Evolutionary conservation across 768 basidiomycete species (phyloP), one percentile per base, ranked within the genome.

Genomic region (Hypholoma sublateritium): DNA sequence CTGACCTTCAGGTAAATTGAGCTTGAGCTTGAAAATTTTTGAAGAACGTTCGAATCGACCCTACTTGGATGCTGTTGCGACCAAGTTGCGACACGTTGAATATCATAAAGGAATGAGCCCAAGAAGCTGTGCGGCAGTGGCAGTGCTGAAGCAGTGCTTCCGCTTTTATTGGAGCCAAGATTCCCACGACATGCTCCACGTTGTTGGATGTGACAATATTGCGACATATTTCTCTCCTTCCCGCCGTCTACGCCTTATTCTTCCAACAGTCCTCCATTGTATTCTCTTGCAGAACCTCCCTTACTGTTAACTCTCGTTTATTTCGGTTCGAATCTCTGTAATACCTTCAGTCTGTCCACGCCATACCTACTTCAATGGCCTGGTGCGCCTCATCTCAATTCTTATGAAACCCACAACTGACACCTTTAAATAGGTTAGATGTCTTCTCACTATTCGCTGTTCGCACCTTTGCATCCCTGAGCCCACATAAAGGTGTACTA

Each of bases 401-500:
- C 19, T 9, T 25, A 32, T 19, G 39, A 12, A 43, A 42, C 25
- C 25, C n/a, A 53, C 21, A 28, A 25, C 43, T 53, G 12, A 53
- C 53, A 3, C 28, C 34, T 37, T n/a, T 35, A 46, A 53, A 45
- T 53, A 80, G 80, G 76, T 42, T 74, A 47, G 80, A 82, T 61
- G 42, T 80, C 24, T 51, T 80, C 55, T 73, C 77, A 24, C 73
- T 81, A 37, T 46, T 73, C 25, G 55, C 69, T 51, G 80, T 81
- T 60, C 49, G 76, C 64, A 14, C 12, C 14, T 35, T 47, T 7
- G 1, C 9, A 32, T n/a, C 13, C 34, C n/a, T 41, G 7, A 51
- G 4, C 16, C 14, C 3, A 14, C 14, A 24, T 9, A 9, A 32
- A 61, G 25, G 46, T 14, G 46, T 44, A 22, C 52, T 71, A 67